These are phyloP conservation scores for Phytopythium chamaehyphon DNA, from an alignment of 352 stramenopile genomes.

Conservation along the genomic window DNA sequence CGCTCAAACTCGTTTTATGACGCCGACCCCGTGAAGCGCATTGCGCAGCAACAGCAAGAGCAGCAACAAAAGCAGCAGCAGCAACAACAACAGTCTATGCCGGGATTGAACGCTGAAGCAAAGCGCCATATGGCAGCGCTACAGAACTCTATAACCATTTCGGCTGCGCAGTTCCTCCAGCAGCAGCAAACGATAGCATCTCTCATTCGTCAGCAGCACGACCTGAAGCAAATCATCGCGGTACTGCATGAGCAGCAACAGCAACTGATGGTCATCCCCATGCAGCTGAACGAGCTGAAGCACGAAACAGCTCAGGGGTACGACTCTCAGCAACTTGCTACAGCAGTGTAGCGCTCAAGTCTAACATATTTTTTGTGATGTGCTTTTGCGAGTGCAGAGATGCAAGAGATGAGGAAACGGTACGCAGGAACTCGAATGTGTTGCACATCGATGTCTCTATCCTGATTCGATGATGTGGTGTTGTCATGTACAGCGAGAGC, in stretches of 20 bases:
- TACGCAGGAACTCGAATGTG: conserved; percentile 11
- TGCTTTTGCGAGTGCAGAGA: conserved; percentile 20
- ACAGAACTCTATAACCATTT: conserved; percentile 68
- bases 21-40: neutral
- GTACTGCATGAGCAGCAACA: conserved; percentile 78
- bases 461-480: conserved; percentile 5
- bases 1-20: neutral
- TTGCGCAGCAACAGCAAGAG: conserved; percentile 1
- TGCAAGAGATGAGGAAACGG: conserved; percentile 49
- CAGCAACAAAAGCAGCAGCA: conserved; percentile 2
- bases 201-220: conserved; percentile 75
- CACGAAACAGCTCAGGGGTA: conserved; percentile 50
- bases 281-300: conserved; percentile 62
- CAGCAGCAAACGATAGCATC: conserved; percentile 82
- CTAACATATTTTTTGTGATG: conserved; percentile 6
- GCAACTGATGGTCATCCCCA: conserved; percentile 64
- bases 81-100: neutral
- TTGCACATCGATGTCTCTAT: neutral
- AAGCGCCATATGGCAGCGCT: conserved; percentile 5
- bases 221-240: conserved; percentile 79
- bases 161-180: conserved; percentile 64
- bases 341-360: neutral
- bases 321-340: conserved; percentile 3
- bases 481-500: conserved; percentile 31
- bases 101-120: neutral